Conservation (phyloP, 306 rosid species). For the Pyrus pyrifolia region DNA sequence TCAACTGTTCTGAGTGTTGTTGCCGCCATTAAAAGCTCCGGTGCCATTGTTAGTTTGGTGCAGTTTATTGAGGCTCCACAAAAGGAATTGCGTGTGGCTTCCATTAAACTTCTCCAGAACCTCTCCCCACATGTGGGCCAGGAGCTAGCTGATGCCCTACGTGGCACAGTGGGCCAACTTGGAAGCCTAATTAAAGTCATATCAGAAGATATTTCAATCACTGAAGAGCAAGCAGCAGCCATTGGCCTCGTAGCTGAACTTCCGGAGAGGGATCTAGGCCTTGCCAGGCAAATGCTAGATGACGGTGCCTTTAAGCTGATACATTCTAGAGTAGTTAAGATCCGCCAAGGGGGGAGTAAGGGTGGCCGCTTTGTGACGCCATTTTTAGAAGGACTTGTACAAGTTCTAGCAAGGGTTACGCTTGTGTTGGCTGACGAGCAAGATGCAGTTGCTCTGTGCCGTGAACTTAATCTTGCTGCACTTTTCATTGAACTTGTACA, state of each 20-base stretch:
- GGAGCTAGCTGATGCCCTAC: slow-evolving; percentile 94
- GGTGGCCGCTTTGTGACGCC: slow-evolving; percentile 87
- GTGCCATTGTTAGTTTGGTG: slow-evolving; percentile 88
- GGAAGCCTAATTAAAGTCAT: slow-evolving; percentile 71
- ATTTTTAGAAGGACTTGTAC: slow-evolving; percentile 81
- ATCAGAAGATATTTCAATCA: slow-evolving; percentile 71
- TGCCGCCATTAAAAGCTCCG: slow-evolving; percentile 90
- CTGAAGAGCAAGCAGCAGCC: slow-evolving; percentile 94
- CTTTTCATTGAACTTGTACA: slow-evolving; percentile 75
- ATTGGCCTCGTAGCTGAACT: slow-evolving; percentile 84
- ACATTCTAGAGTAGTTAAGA: slow-evolving; percentile 42
- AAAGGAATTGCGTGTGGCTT: slow-evolving; percentile 77
- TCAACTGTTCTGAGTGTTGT: slow-evolving; percentile 64
- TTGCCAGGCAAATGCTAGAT: slow-evolving; percentile 90
- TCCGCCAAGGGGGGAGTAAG: slow-evolving; percentile 74
- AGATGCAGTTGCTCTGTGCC: slow-evolving; percentile 65
- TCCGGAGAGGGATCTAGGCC: slow-evolving; percentile 96
- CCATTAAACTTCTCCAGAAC: slow-evolving; percentile 75
- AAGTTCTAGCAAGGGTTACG: slow-evolving; percentile 79
- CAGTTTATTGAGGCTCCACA: slow-evolving; percentile 96
- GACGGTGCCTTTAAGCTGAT: slow-evolving; percentile 73
- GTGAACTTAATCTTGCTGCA: slow-evolving; percentile 53
- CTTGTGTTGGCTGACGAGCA: slow-evolving; percentile 68
- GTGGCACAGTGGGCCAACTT: slow-evolving; percentile 95
- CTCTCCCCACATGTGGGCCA: slow-evolving; percentile 82